These are phyloP conservation scores for Clitocybe nebularis DNA, from an alignment of 1,284 basidiomycete species.

Conservation along the genomic window DNA sequence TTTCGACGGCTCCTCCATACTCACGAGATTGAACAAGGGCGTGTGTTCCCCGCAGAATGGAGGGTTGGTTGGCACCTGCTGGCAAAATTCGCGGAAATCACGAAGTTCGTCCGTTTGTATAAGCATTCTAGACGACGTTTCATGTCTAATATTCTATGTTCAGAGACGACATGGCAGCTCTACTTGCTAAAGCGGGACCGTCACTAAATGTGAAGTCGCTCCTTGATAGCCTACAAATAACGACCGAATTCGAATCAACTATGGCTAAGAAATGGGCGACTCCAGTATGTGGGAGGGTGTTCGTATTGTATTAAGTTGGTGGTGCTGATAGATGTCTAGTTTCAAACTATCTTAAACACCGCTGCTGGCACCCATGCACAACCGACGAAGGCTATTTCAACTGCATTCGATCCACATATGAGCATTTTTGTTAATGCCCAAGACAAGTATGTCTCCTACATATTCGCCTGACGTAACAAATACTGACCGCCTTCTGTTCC, in stretches of 20 bases:
- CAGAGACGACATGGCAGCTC: conserved; percentile 67
- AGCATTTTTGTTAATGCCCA: conserved; percentile 94
- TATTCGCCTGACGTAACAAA: background rate
- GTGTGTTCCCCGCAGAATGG: conserved; percentile 83
- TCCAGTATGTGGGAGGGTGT: conserved; percentile 60
- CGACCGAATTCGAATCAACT: conserved; percentile 80
- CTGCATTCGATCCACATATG: conserved; percentile 91
- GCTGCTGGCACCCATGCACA: conserved; percentile 46
- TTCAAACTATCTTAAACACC: conserved; percentile 58
- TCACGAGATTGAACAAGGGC: conserved; percentile 84
- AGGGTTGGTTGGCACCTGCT: conserved; percentile 77
- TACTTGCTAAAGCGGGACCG: conserved; percentile 68
- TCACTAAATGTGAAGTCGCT: conserved; percentile 74
- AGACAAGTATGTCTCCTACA: conserved; percentile 63
- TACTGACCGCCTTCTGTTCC: conserved; percentile 1
- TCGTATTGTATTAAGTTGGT: too few relatives aligned
- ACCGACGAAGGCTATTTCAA: conserved; percentile 66
- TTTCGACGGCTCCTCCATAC: conserved; percentile 87
- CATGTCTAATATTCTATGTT: conserved; percentile 1
- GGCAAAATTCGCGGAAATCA: conserved; percentile 83
- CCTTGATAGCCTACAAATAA: conserved; percentile 81
- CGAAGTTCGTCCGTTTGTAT: conserved; percentile 49
- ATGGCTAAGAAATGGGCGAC: conserved; percentile 78
- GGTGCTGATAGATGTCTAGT: too few relatives aligned
- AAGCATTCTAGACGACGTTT: background rate